phyloP scores from a whole-genome alignment of 495 filamentous ascomycete genomes.

The Articulospora tetracladia region DNA sequence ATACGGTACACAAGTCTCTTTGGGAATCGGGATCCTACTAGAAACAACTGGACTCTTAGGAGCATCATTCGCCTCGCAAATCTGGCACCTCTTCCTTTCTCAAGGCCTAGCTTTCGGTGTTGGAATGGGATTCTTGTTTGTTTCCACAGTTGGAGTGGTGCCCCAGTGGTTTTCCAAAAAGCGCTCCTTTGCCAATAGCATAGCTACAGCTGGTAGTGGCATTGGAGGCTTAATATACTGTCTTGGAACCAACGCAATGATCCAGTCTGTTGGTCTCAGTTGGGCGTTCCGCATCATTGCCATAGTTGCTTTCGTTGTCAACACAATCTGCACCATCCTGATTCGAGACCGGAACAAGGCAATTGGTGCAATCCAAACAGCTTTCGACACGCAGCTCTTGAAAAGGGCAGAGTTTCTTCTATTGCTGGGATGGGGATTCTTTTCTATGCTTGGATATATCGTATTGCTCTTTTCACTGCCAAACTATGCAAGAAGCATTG shows the following conservation, averaged over 20 bases:
- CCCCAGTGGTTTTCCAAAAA: constrained; percentile 68
- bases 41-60: constrained; percentile 49
- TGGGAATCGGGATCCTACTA: constrained; percentile 52
- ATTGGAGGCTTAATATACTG: constrained; percentile 59
- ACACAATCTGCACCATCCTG: constrained; percentile 48
- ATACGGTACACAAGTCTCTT: constrained; percentile 45
- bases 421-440: constrained; percentile 58
- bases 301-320: constrained; percentile 45
- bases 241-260: constrained; percentile 46
- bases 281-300: constrained; percentile 61
- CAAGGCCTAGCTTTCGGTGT: constrained; percentile 69
- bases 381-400: constrained; percentile 53
- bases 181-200: constrained; percentile 62
- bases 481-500: constrained; percentile 57
- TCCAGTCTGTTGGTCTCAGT: constrained; percentile 45
- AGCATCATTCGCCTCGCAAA: constrained; percentile 51
- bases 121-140: constrained; percentile 72
- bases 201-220: constrained; percentile 61
- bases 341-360: constrained; percentile 59
- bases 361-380: constrained; percentile 47
- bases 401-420: constrained; percentile 55
- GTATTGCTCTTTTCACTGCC: constrained; percentile 61
- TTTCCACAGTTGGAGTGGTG: constrained; percentile 58
- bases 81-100: constrained; percentile 67
- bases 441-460: constrained; percentile 64